Evolutionary conservation across 2,329 filamentous ascomycete species (phyloP).

Genomic region (Apiospora malaysiana): DNA sequence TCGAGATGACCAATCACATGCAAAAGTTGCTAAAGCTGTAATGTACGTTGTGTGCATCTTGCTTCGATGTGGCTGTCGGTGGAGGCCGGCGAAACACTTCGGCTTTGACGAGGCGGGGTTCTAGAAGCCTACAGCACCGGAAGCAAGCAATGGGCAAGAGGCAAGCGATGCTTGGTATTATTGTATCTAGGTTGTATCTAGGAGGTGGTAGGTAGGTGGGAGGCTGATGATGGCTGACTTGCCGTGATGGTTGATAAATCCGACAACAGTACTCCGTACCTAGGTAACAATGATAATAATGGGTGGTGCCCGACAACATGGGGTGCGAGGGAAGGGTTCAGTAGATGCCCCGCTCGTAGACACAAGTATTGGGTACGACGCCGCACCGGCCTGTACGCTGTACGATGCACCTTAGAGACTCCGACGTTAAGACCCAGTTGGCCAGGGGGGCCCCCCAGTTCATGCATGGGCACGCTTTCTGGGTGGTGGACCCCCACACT

Average conservation of each 20-base stretch:
- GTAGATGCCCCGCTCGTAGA: conserved; percentile 3
- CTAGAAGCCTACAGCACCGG: conserved; percentile 11
- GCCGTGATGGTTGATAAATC: not conserved
- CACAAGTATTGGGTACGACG: conserved; percentile 8
- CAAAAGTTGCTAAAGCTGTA: not conserved
- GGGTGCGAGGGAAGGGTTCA: conserved; percentile 2
- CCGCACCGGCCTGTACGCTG: not conserved
- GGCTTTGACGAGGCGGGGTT: conserved; percentile 1
- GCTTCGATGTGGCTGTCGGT: conserved; percentile 2
- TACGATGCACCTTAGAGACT: not conserved
- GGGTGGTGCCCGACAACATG: conserved; percentile 10
- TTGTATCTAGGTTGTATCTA: no score
- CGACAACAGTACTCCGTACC: no score
- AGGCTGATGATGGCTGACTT: no score
- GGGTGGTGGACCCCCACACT: conserved; percentile 18
- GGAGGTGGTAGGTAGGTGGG: no score
- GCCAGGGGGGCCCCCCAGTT: conserved; percentile 8
- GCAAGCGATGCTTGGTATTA: not conserved
- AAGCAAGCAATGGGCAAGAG: not conserved
- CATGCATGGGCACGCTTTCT: conserved; percentile 8
- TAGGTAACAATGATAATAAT: no score
- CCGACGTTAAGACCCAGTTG: conserved; percentile 1
- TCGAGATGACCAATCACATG: conserved; percentile 16
- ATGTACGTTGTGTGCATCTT: not conserved
- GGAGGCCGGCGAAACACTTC: not conserved